Evolutionary conservation across 202 grass and related monocot genomes (phyloP), one percentile per base, ranked within the genome.

Genomic region (Hordeum pubiflorum): DNA sequence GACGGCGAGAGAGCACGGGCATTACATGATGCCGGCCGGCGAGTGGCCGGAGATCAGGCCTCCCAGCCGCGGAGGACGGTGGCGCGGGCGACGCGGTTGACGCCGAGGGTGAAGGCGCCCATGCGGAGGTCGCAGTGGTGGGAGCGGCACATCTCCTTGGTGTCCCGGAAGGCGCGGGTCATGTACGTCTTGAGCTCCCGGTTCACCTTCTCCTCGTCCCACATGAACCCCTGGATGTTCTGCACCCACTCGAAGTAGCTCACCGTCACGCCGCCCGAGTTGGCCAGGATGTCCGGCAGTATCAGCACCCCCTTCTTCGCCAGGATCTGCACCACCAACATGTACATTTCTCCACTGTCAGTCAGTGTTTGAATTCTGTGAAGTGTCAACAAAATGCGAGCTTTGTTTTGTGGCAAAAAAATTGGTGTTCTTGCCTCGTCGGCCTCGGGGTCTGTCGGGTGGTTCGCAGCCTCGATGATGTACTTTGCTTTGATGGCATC

Each of bases 151-250:
- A 99, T 99, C 72, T 83, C 60, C 84, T 93, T 99, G 50, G 94
- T 79, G 74, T 96, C 81, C 29, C 84, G 84, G 85, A 99, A 99
- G 17, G 80, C 91, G 32, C 89, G 87, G 27, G 74, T 91, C 83
- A 99, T 96, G 89, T 99, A 99, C 48, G 86, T 99, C 89, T 71
- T 89, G 23, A 99, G 91, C 80, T 99, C 92, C 9, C 62, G 50
- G 69, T 99, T 99, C 76, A 99, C 92, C 91, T 99, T 96, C 73
- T 96, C 89, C 78, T 99, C 96, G 63, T 93, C 91, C 96, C 96
- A 99, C 96, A 99, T 99, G 81, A 99, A 99, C 41, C 96, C 96
- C 85, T 99, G 96, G 31, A 99, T 99, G 86, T 99, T 99, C 92
- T 99, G 69, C 24, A 99, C 92, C 96, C 96, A 99, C 85, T 99